A percentile compares a stretch with the other conserved stretches of the same genome.
phyloP scores from a whole-genome alignment of 192 early-diverging fungal species.

The Coemansia biformis region DNA sequence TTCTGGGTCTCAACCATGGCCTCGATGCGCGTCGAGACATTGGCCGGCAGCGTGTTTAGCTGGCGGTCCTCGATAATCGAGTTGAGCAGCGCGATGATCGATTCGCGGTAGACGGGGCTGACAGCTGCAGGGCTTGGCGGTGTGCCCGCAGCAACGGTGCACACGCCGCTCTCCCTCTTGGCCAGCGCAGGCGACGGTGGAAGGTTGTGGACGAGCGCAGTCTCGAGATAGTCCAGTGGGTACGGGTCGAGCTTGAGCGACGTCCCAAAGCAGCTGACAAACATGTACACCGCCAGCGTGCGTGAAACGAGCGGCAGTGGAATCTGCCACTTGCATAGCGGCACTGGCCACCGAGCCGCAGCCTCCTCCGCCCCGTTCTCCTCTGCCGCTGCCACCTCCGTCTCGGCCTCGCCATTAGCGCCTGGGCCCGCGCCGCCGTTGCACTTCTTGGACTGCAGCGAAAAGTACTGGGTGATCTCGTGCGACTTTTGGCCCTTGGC shows the following conservation, averaged over 20 bases:
- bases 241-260: constrained; percentile 66
- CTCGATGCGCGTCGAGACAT: constrained; percentile 18
- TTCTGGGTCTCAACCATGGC: constrained; percentile 23
- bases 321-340: constrained; percentile 33
- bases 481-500: constrained; percentile 12
- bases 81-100: constrained; percentile 37
- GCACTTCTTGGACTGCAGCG: not conserved
- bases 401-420: too few relatives aligned
- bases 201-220: constrained; percentile 53
- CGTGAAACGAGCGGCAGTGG: constrained; percentile 29
- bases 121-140: too few relatives aligned
- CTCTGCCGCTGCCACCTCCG: constrained; percentile 1
- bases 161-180: too few relatives aligned
- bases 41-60: constrained; percentile 4
- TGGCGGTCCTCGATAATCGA: constrained; percentile 30
- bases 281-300: constrained; percentile 32
- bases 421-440: too few relatives aligned
- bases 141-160: too few relatives aligned
- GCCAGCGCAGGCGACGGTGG: too few relatives aligned
- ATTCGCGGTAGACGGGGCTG: constrained; percentile 34
- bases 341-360: constrained; percentile 27
- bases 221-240: constrained; percentile 72
- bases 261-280: constrained; percentile 49
- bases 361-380: constrained; percentile 16
- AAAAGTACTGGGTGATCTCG: constrained; percentile 34